Base-by-base conservation (phyloP, 1,139 yeast genomes). In the Suhomyces choctaworum region DNA sequence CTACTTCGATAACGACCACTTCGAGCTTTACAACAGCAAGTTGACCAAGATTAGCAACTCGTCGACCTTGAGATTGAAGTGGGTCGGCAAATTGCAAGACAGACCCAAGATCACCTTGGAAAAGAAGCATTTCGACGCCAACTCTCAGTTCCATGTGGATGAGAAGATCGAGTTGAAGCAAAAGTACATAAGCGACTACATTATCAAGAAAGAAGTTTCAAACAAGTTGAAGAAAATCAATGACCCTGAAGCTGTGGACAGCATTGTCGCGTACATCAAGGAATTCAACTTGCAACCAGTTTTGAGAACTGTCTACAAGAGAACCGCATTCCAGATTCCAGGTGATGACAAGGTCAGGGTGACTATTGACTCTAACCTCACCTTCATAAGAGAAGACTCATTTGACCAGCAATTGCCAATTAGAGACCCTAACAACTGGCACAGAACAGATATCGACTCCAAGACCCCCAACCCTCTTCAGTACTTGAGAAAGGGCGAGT, bases 261-360 rank as follows among this genome's bases (percentile, higher is more conserved):
- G 76, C 37, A 66, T 89, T 36, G 81, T 81, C 52, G 58, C 69
- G 8, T 86, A 82, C 53, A 81, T 92, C 43, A 60, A 65, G 29
- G 80, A 80, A 37, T 73, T 80, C 49, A 73, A 79, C 41, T 71
- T 92, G 45, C 85, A 87, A 60, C 98, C 98, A 11, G 79, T 87
- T 26, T 64, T 92, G 57, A 80, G 98, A 64, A 78, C 96, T 4
- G 77, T 83, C 29, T 89, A 87, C 63, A 86, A 88, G 29, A 78
- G 98, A 61, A 87, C 96, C 11, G 97, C 97, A 2, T 92, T 92
- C 70, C 97, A 92, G 67, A 90, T 92, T 48, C 98, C 98, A 2
- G 97, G 97, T 42, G 97, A 92, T 58, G 95, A 89, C 57, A 78
- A 89, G 52, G 82, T 90, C 31, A 80, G 97, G 58, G 81, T 90